Evolutionary conservation across 768 basidiomycete genomes (phyloP), one percentile per base, ranked within the genome.

Genomic region (Rhizopogon vulgaris): DNA sequence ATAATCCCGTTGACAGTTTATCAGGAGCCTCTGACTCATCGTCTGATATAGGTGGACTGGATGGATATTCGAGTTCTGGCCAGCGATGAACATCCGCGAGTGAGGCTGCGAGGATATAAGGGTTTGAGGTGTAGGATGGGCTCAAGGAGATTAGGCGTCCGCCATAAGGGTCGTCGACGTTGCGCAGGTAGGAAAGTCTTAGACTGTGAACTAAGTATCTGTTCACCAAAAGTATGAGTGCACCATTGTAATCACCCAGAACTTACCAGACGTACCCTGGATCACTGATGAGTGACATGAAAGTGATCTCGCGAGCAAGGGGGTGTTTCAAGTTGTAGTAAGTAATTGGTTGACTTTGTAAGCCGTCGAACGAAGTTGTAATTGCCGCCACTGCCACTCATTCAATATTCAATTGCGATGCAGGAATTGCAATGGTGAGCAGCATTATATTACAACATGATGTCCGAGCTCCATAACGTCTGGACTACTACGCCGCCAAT

Each of bases 131-230:
- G 72, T 91, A 88, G 0, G 82, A 77, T 0, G 87, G 85, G 62
- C 85, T 84, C 46, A 94, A 74, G 6, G 90, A 81, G 59, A 96
- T 84, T 61, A 95, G 75, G 28, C 91, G 80, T 0, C 84, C 71
- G 12, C 88, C 88, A 62, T 94, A 90, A 1, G 86, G 84, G 62
- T 96, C 94, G 52, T 92, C 87, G 38, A 92, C 83, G 58, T 86
- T 82, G 54, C 92, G 87, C n/a, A 97, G 75, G 63, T 94, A 93
- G 11, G 86, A 82, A 25, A 97, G 73, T 5, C 94, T 85, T 5
- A 96, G 74, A 57, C 79, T 82, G 65, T 96, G 94, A 7, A 94
- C 87, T 36, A 95, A 75, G 64, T 84, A 82, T 41, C 84, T 85
- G 51, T 25, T 4, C 3, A 46, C 22, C 8, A 27, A 25, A 25